phyloP scores from a whole-genome alignment of 441 rosid species.

The Isatis lusitanica region DNA sequence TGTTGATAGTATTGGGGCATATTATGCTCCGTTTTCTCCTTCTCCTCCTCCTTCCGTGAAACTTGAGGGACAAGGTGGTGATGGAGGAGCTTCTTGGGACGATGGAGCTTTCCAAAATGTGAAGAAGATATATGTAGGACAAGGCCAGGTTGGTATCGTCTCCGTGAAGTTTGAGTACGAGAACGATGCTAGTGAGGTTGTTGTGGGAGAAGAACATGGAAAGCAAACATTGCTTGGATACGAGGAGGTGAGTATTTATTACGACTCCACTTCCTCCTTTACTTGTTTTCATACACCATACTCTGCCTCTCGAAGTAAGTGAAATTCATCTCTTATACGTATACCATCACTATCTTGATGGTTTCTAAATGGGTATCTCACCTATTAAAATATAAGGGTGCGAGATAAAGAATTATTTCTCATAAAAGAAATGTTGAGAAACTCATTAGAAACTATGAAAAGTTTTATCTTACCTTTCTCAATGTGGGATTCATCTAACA shows the following conservation, averaged over 20 bases:
- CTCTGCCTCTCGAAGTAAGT: too few relatives aligned
- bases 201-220: conserved; percentile 20
- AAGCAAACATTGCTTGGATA: not conserved
- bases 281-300: not conserved
- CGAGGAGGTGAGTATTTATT: not conserved
- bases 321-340: too few relatives aligned
- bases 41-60: not conserved
- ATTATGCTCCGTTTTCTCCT: not conserved
- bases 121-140: conserved; percentile 23
- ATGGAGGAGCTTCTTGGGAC: conserved; percentile 2
- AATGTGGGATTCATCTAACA: not conserved
- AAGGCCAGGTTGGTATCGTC: conserved; percentile 3
- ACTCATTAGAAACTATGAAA: too few relatives aligned
- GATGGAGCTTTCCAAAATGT: conserved; percentile 16
- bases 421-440: too few relatives aligned
- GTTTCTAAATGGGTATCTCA: too few relatives aligned
- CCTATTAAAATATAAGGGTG: too few relatives aligned
- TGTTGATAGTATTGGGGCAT: not conserved
- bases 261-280: not conserved
- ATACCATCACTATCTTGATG: too few relatives aligned
- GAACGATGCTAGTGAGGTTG: not conserved
- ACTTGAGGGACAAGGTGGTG: not conserved
- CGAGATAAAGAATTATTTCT: too few relatives aligned
- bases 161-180: conserved; percentile 12
- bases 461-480: not conserved